Conservation (phyloP, 2,329 filamentous ascomycete species). For the Hirsutella minnesotensis region DNA sequence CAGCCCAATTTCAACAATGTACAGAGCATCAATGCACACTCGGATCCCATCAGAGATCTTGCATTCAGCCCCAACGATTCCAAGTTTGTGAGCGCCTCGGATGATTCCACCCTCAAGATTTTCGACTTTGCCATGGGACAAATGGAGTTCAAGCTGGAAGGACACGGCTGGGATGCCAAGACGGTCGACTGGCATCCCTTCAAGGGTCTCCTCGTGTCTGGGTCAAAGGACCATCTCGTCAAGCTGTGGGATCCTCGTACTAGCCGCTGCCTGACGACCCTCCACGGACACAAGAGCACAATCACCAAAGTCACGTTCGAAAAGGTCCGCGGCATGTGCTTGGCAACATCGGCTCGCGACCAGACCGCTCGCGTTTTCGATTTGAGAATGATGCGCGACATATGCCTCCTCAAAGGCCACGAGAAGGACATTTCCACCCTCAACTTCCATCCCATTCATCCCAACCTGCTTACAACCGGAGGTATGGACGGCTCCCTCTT, state of each 20-base stretch:
- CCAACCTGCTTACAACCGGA: slow-evolving; percentile 79
- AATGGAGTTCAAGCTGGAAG: slow-evolving; percentile 72
- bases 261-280: slow-evolving; percentile 77
- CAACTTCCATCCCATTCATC: slow-evolving; percentile 87
- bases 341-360: slow-evolving; percentile 88
- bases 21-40: slow-evolving; percentile 83
- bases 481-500: slow-evolving; percentile 81
- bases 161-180: slow-evolving; percentile 98
- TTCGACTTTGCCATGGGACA: slow-evolving; percentile 86
- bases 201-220: slow-evolving; percentile 87
- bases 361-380: slow-evolving; percentile 91
- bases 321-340: slow-evolving; percentile 66
- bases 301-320: slow-evolving; percentile 91
- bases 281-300: slow-evolving; percentile 95
- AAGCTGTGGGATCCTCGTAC: slow-evolving; percentile 98
- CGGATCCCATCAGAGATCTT: slow-evolving; percentile 79
- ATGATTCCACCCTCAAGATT: slow-evolving; percentile 87
- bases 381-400: slow-evolving; percentile 95
- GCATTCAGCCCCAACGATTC: slow-evolving; percentile 89
- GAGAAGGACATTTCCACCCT: slow-evolving; percentile 93
- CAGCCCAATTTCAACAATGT: slow-evolving; percentile 99
- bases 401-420: slow-evolving; percentile 83
- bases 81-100: slow-evolving; percentile 92
- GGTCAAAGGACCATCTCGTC: slow-evolving; percentile 93
- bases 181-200: slow-evolving; percentile 95